These are phyloP conservation scores for Candida anutae DNA, from an alignment of 1,139 yeast genomes.

Conservation along the genomic window DNA sequence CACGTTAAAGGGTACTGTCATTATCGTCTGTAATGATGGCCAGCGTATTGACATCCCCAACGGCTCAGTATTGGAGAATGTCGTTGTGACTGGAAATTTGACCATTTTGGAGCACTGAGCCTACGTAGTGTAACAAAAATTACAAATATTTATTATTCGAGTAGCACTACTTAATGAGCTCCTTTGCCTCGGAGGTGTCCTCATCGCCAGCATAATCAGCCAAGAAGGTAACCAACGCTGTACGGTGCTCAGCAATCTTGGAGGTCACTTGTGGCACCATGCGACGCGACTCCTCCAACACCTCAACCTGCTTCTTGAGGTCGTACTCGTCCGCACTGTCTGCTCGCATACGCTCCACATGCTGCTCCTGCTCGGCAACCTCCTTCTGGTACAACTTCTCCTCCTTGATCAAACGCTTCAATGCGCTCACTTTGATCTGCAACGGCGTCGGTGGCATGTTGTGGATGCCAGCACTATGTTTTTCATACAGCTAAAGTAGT, in stretches of 20 bases:
- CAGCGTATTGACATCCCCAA: conserved; percentile 95
- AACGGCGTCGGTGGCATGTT: conserved; percentile 69
- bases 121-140: neutral
- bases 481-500: too few species aligned
- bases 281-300: conserved; percentile 59
- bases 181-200: conserved; percentile 35
- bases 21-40: conserved; percentile 95
- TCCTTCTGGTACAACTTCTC: conserved; percentile 59
- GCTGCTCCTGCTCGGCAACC: conserved; percentile 50
- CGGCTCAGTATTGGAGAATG: conserved; percentile 90
- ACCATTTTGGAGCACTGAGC: conserved; percentile 84
- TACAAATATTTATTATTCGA: too few species aligned
- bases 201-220: conserved; percentile 41
- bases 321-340: conserved; percentile 58
- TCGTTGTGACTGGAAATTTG: conserved; percentile 93
- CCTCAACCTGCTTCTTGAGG: conserved; percentile 56
- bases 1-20: conserved; percentile 92
- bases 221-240: conserved; percentile 35
- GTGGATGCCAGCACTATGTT: too few species aligned
- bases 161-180: conserved; percentile 5
- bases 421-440: conserved; percentile 70
- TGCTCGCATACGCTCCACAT: conserved; percentile 35
- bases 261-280: conserved; percentile 57
- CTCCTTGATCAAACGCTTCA: conserved; percentile 69
- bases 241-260: conserved; percentile 44